Evolutionary conservation across 2,329 filamentous ascomycete genomes (phyloP), one percentile per base, ranked within the genome.

Genomic region (Amphichorda felina): DNA sequence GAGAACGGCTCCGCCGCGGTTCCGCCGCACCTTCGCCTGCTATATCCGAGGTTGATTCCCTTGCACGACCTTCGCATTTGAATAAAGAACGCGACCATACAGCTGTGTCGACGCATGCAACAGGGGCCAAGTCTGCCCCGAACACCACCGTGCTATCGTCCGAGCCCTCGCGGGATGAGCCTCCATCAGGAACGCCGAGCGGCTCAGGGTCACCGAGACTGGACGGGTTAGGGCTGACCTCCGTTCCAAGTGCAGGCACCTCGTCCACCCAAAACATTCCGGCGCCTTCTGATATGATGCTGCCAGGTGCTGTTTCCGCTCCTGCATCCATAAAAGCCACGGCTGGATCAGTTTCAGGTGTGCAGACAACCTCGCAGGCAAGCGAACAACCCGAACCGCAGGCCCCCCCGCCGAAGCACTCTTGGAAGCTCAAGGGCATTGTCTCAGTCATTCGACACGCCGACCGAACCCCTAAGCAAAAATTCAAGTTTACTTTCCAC

Each of bases 401-500:
- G 8, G 76, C 79, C 30, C 80, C 81, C 3, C 73, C 72, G 2
- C 82, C 82, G 0, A 95, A 95, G 49, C 87, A 94, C 50, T 86
- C 91, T 9, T 98, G 91, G 91, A 96, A 94, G 56, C 66, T 98
- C 35, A 98, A 98, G 60, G 91, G 91, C 10, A 88, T 98, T 61
- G 89, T 98, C 1, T 89, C 88, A 2, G 91, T 98, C 13, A 87
- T 98, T 44, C 78, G 91, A 19, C 91, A 98, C 57, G 93, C 93
- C 3, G 91, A 98, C 60, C 81, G 91, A 38, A 98, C 91, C 2
- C 91, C 91, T 3, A 98, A 98, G 61, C 91, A 98, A 50, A 98
- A 98, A 55, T 95, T 95, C 68, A 98, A 98, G 55, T 98, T 96
- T 50, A 98, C 91, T 0, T 96, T 98, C 49, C 91, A 98, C 52